phyloP scores from a whole-genome alignment of 2,329 filamentous ascomycete genomes.

The Davidsoniella neocaledoniae region DNA sequence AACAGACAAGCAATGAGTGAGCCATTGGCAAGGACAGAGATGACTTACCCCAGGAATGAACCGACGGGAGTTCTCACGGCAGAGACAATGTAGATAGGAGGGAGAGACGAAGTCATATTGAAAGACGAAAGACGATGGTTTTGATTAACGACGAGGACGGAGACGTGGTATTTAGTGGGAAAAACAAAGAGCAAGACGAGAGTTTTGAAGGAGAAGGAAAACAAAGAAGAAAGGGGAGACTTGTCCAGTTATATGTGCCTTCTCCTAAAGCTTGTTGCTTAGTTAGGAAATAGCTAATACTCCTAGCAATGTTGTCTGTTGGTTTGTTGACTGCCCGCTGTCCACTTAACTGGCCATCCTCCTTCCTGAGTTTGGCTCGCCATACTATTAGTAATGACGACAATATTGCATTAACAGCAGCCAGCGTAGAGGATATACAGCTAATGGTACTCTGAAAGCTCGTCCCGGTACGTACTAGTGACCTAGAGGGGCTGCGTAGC shows the following conservation, averaged over 20 bases:
- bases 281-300: not conserved
- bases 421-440: too few relatives aligned
- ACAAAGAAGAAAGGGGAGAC: constrained; percentile 11
- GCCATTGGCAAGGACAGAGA: constrained; percentile 10
- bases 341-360: not conserved
- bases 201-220: constrained; percentile 10
- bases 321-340: constrained; percentile 6
- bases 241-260: constrained; percentile 7
- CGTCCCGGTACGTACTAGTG: not conserved
- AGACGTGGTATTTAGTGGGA: constrained; percentile 9
- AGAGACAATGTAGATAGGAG: constrained; percentile 91
- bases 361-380: constrained; percentile 1
- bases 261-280: not conserved
- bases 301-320: constrained; percentile 1
- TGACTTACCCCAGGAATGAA: constrained; percentile 70
- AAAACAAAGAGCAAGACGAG: constrained; percentile 10
- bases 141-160: constrained; percentile 8
- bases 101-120: constrained; percentile 31
- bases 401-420: too few relatives aligned
- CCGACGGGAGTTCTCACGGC: constrained; percentile 80
- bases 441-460: too few relatives aligned
- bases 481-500: not conserved
- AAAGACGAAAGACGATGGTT: not conserved
- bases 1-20: not conserved
- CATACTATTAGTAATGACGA: not conserved